Percentiles rank a stretch among this genome's conserved stretches.
phyloP scores from a whole-genome alignment of 257 asterid genomes.

The Capsicum baccatum region DNA sequence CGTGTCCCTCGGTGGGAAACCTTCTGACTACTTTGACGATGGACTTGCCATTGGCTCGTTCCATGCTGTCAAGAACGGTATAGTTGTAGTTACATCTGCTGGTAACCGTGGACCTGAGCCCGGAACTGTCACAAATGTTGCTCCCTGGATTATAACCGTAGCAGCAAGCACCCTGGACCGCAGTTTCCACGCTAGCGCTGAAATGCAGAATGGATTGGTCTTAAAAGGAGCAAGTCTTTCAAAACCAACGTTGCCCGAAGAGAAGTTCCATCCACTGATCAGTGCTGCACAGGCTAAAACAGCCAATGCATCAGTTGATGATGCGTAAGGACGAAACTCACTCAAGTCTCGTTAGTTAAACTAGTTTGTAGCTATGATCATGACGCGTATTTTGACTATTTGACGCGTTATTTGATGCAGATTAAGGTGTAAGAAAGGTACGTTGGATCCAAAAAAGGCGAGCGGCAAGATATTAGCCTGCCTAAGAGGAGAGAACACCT shows the following conservation, averaged over 20 bases:
- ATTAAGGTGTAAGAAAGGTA: slow-evolving; percentile 41
- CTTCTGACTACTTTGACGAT: slow-evolving; percentile 36
- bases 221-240: slow-evolving; percentile 55
- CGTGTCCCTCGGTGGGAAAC: slow-evolving; percentile 54
- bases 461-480: slow-evolving; percentile 69
- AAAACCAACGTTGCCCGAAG: slow-evolving; percentile 37
- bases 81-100: slow-evolving; percentile 61
- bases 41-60: slow-evolving; percentile 58
- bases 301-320: slow-evolving; percentile 35
- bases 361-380: not conserved
- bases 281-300: slow-evolving; percentile 43
- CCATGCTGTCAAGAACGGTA: slow-evolving; percentile 63
- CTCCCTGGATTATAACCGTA: slow-evolving; percentile 79
- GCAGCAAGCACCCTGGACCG: slow-evolving; percentile 78
- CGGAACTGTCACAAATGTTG: slow-evolving; percentile 53
- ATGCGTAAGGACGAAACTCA: slow-evolving; percentile 48
- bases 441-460: slow-evolving; percentile 52
- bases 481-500: slow-evolving; percentile 43
- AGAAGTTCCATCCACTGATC: slow-evolving; percentile 45
- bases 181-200: slow-evolving; percentile 32
- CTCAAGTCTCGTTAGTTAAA: not conserved
- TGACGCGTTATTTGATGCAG: slow-evolving; percentile 49
- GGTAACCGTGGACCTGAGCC: slow-evolving; percentile 55
- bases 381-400: not conserved
- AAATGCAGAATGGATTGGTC: slow-evolving; percentile 40